phyloP scores from a whole-genome alignment of 192 early-diverging fungal genomes.

The Coemansia sp. region DNA sequence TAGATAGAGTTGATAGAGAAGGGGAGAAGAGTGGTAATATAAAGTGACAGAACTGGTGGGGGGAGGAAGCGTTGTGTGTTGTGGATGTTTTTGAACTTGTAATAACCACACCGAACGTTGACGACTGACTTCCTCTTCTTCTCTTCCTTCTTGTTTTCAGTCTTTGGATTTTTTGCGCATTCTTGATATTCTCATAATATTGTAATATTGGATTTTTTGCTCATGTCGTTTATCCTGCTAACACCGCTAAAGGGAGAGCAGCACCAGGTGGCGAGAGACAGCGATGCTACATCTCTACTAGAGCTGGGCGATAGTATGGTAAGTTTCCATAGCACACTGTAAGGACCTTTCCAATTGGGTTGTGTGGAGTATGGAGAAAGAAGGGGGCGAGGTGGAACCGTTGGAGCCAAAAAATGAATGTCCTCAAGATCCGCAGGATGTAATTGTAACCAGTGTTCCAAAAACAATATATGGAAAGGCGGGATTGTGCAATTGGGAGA shows the following conservation, averaged over 20 bases:
- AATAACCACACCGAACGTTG: background rate
- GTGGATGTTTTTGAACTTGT: background rate
- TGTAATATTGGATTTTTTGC: background rate
- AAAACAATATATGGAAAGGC: background rate
- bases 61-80: too few species aligned
- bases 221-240: slow-evolving; percentile 38
- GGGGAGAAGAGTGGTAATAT: background rate
- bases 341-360: background rate
- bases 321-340: background rate
- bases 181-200: slow-evolving; percentile 5
- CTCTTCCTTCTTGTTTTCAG: background rate
- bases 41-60: background rate
- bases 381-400: background rate
- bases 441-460: background rate
- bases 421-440: background rate
- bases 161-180: background rate
- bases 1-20: slow-evolving; percentile 4
- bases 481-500: too few species aligned
- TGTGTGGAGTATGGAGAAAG: background rate
- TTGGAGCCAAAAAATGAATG: background rate
- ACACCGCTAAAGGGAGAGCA: slow-evolving; percentile 28
- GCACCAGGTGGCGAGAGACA: slow-evolving; percentile 4
- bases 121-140: background rate
- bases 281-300: background rate
- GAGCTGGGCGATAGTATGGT: background rate